These are phyloP conservation scores for Phytophthora cajani DNA, from an alignment of 352 stramenopile genomes.

Conservation along the genomic window DNA sequence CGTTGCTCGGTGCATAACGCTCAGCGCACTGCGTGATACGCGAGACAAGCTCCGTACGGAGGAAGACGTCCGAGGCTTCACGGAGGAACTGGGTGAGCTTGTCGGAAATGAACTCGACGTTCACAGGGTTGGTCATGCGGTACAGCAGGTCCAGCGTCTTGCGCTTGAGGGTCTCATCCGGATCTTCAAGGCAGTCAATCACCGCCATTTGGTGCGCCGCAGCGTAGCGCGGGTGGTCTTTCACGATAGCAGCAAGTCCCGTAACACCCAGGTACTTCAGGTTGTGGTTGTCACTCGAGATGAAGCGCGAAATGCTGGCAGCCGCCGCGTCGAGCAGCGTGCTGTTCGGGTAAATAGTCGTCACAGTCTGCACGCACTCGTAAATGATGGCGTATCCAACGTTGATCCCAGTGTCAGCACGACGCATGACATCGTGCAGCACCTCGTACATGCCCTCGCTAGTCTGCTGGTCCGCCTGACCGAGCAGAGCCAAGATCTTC, in stretches of 20 bases:
- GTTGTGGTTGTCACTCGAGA: slow-evolving; percentile 97
- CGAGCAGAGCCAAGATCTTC: slow-evolving; percentile 96
- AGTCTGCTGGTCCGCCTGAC: slow-evolving; percentile 93
- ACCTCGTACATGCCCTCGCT: slow-evolving; percentile 99
- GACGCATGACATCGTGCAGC: slow-evolving; percentile 97
- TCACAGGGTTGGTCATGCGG: slow-evolving; percentile 99
- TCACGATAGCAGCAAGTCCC: slow-evolving; percentile 98
- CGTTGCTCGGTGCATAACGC: slow-evolving; percentile 96
- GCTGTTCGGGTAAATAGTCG: slow-evolving; percentile 99
- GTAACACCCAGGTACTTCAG: slow-evolving; percentile 99
- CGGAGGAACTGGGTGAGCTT: slow-evolving; percentile 97
- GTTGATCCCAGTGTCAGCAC: slow-evolving; percentile 99
- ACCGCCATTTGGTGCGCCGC: slow-evolving; percentile 99
- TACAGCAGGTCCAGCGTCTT: slow-evolving; percentile 98
- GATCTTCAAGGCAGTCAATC: slow-evolving; percentile 99
- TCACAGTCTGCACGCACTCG: slow-evolving; percentile 98
- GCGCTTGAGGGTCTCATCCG: slow-evolving; percentile 99
- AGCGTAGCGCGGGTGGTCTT: slow-evolving; percentile 96
- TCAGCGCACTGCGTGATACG: slow-evolving; percentile 98
- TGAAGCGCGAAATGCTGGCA: slow-evolving; percentile 94
- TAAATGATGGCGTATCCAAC: slow-evolving; percentile 99
- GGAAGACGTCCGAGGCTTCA: slow-evolving; percentile 97
- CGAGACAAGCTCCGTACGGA: slow-evolving; percentile 96
- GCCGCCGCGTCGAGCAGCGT: slow-evolving; percentile 96
- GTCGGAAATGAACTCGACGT: slow-evolving; percentile 99